A percentile compares a stretch with the other conserved stretches of the same genome.
phyloP scores from a whole-genome alignment of 495 filamentous ascomycete genomes.

The Aspergillus ellipticus region DNA sequence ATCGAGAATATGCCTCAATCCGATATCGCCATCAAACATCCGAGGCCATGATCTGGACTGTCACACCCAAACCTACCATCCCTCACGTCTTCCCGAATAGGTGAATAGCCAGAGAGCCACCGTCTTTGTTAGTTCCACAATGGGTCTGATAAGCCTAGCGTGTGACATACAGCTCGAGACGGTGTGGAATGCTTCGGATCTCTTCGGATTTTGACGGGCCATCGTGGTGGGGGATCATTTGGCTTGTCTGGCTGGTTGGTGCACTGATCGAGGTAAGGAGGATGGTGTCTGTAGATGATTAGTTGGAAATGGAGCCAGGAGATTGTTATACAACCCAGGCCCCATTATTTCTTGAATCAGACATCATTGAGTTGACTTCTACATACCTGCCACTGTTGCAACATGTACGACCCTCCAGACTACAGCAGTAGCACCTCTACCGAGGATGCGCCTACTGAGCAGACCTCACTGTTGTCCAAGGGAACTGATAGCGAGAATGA shows the following conservation, averaged over 20 bases:
- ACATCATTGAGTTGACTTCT: neutral
- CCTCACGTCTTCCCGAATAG: neutral
- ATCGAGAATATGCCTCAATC: too few species aligned
- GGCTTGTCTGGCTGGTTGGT: neutral
- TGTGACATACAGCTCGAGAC: neutral
- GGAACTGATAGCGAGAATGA: conserved; percentile 10
- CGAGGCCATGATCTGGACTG: too few species aligned
- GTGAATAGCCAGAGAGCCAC: neutral
- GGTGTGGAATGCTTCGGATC: neutral
- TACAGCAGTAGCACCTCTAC: neutral
- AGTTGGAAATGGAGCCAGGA: too few species aligned
- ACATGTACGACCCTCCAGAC: conserved; percentile 8
- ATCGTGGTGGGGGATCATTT: neutral
- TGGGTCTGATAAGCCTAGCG: too few species aligned
- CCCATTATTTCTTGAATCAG: neutral
- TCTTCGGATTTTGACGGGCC: neutral
- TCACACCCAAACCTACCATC: neutral
- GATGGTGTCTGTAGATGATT: neutral
- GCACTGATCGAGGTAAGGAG: neutral
- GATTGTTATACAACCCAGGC: too few species aligned
- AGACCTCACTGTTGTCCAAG: conserved; percentile 48
- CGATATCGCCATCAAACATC: too few species aligned
- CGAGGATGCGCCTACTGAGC: conserved; percentile 30
- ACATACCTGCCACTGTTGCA: neutral
- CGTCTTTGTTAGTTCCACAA: neutral